Conservation (phyloP, 345 rosid species). For the Viola odorata region DNA sequence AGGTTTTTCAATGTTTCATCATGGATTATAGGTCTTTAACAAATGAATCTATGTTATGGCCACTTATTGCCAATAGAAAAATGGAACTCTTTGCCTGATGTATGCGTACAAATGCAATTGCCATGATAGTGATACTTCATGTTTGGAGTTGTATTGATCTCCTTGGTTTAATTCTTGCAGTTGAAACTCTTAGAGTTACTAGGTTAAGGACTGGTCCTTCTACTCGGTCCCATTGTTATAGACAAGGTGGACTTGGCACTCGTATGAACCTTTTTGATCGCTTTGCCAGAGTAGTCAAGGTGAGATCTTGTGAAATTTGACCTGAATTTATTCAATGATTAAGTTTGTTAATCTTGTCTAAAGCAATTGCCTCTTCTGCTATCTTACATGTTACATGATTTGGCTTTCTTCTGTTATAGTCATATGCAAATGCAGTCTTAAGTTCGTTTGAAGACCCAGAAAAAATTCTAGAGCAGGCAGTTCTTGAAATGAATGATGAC, state of each 20-base stretch:
- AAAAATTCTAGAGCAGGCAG: conserved; percentile 72
- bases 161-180: conserved; percentile 11
- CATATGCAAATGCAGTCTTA: conserved; percentile 67
- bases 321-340: conserved; percentile 1
- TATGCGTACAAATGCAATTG: background rate
- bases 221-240: conserved; percentile 22
- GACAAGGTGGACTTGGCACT: conserved; percentile 44
- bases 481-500: conserved; percentile 80
- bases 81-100: too few relatives aligned
- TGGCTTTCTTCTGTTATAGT: conserved; percentile 35
- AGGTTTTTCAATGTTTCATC: too few relatives aligned
- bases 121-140: background rate
- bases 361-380: background rate
- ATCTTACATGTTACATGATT: background rate
- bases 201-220: conserved; percentile 7
- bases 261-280: conserved; percentile 69
- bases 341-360: background rate
- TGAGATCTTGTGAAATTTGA: conserved; percentile 18
- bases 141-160: background rate
- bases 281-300: conserved; percentile 70
- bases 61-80: too few relatives aligned
- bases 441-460: conserved; percentile 78
- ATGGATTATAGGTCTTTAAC: too few relatives aligned
- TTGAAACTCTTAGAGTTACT: conserved; percentile 16
- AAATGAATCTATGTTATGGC: too few relatives aligned